Base-by-base conservation (phyloP, 1,284 basidiomycete species). In the Termitomyces sp. region DNA sequence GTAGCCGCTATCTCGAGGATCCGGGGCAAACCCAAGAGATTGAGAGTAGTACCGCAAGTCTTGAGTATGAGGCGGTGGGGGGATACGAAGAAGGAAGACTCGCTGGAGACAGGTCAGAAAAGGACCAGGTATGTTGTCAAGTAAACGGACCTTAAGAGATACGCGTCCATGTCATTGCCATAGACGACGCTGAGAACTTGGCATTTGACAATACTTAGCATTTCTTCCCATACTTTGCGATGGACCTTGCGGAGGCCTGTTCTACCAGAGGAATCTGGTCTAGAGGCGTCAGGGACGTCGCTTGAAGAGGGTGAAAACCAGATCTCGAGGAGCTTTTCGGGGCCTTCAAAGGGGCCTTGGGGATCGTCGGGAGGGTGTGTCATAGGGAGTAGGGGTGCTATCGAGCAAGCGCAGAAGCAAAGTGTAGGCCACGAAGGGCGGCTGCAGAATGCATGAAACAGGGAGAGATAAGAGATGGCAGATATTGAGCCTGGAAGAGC, bases 21-120 rank as follows among this genome's bases (percentile, higher is more conserved):
- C 56, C 92, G 84, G 34, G 93, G 90, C 48, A 98, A 80, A 26
- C 97, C 97, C 56, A 97, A 82, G 42, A 99, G 84, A 72, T 99
- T 97, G 57, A 98, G 88, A 9, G 97, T 99, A 1, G 97, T 99
- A 15, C 97, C 97, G 70, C 97, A 99, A 9, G 97, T 99, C 76
- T 99, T 99, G 67, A 99, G 83, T 64, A 99, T 98, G 61, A 99
- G 80, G 62, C 94, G 90, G 75, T 99, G 95, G 2, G 96, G 87
- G 47, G 91, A 95, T 58, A 99, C 87, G 67, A 99, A 97, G 63
- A 99, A 82, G 47, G 95, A 98, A 0, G 95, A 98, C 82, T 99
- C 97, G 76, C 96, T 98, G 60, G 34, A 58, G 56, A 53, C 58
- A 50, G 53, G 54, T 60, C 54, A 60, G 47, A 49, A 53, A 45